These are phyloP conservation scores for Pascua guehoae DNA, from an alignment of 1,284 basidiomycete species.

Conservation along the genomic window DNA sequence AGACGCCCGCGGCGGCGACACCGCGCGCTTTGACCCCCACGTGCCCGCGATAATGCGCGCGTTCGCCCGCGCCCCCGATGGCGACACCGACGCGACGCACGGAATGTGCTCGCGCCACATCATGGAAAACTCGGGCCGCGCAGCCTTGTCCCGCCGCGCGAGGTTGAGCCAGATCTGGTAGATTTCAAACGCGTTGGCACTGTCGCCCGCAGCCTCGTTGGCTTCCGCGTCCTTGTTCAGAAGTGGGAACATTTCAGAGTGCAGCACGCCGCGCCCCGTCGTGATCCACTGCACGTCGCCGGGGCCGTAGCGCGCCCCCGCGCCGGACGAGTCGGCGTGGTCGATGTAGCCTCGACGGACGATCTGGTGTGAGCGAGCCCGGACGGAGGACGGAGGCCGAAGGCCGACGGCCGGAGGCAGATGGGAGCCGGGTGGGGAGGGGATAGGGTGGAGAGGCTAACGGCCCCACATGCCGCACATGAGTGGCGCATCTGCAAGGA, in stretches of 20 bases:
- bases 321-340: constrained; percentile 18
- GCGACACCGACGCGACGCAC: constrained; percentile 6
- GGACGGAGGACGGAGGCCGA: neutral
- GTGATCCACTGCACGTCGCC: constrained; percentile 96
- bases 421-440: too few relatives aligned
- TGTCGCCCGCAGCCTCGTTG: neutral
- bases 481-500: too few relatives aligned
- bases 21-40: constrained; percentile 8
- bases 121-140: constrained; percentile 15
- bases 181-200: constrained; percentile 9
- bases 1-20: constrained; percentile 3
- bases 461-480: too few relatives aligned
- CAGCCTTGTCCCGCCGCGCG: constrained; percentile 9
- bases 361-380: neutral
- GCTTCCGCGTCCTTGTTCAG: constrained; percentile 3
- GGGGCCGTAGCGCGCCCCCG: constrained; percentile 36
- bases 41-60: constrained; percentile 13
- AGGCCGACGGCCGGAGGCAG: too few relatives aligned
- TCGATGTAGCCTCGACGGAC: constrained; percentile 14
- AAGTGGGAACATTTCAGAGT: constrained; percentile 66
- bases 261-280: constrained; percentile 65
- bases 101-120: constrained; percentile 16
- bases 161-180: constrained; percentile 22
- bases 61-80: constrained; percentile 3
- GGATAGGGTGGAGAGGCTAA: too few relatives aligned